A percentile compares a stretch with the other conserved stretches of the same genome.
These are phyloP conservation scores for Xylogone sp. DNA, from an alignment of 2,329 filamentous ascomycete species.

Conservation along the genomic window DNA sequence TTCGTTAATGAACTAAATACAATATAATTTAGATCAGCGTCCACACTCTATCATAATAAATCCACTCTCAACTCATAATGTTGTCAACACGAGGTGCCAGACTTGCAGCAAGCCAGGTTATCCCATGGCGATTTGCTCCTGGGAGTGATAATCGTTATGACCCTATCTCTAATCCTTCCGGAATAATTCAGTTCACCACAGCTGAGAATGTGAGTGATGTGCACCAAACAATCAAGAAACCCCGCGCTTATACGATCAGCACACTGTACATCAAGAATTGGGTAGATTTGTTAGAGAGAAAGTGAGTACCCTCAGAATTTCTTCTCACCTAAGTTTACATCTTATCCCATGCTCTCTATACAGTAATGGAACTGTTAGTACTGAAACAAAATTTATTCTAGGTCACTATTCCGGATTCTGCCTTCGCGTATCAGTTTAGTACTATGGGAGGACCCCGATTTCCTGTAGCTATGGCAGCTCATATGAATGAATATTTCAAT, in stretches of 20 bases:
- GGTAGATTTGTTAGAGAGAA: slow-evolving; percentile 34
- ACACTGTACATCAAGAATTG: slow-evolving; percentile 33
- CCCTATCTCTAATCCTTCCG: slow-evolving; percentile 12
- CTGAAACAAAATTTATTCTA: slow-evolving; percentile 6
- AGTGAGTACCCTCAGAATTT: slow-evolving; percentile 13
- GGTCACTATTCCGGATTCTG: slow-evolving; percentile 28
- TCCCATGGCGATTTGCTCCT: slow-evolving; percentile 14
- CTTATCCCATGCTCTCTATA: too few species aligned
- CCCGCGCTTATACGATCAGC: slow-evolving; percentile 17
- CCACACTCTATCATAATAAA: neutral
- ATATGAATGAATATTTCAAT: slow-evolving; percentile 38
- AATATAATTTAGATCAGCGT: neutral
- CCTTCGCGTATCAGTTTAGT: slow-evolving; percentile 37
- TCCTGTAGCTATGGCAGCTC: slow-evolving; percentile 34
- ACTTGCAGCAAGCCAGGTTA: slow-evolving; percentile 6
- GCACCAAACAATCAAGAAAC: neutral
- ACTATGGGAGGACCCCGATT: slow-evolving; percentile 34
- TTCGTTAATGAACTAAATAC: neutral
- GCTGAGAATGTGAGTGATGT: slow-evolving; percentile 15
- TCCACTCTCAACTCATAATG: neutral
- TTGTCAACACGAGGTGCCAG: slow-evolving; percentile 1
- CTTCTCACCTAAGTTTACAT: neutral
- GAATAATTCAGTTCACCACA: slow-evolving; percentile 14
- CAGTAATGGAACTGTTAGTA: too few species aligned
- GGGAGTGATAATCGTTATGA: slow-evolving; percentile 14